Conservation (phyloP, 768 basidiomycete genomes). For the Macrolepiota albuminosa region DNA sequence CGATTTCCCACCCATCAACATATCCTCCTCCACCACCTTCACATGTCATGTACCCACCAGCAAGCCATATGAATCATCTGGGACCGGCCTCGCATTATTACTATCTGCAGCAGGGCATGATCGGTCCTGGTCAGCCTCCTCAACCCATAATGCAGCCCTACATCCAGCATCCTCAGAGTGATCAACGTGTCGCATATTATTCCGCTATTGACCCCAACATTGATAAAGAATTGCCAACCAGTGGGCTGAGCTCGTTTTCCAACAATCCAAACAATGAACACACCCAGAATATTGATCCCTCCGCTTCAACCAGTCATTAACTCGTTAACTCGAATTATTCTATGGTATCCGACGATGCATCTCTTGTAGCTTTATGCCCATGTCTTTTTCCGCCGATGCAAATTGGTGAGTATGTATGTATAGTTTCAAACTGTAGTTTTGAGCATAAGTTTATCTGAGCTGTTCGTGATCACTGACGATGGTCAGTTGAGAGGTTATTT, state of each 20-base stretch:
- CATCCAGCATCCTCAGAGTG: conserved; percentile 12
- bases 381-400: background rate
- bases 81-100: conserved; percentile 14
- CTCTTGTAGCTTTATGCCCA: conserved; percentile 9
- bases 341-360: background rate
- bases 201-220: conserved; percentile 35
- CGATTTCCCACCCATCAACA: conserved; percentile 18
- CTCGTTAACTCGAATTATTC: background rate
- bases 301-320: conserved; percentile 6
- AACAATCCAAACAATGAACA: conserved; percentile 1
- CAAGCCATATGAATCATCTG: conserved; percentile 11
- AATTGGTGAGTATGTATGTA: conserved; percentile 7
- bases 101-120: conserved; percentile 16
- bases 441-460: background rate
- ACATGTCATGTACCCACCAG: conserved; percentile 12
- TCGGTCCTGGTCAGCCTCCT: conserved; percentile 19
- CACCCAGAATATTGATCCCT: background rate
- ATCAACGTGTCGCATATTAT: conserved; percentile 24
- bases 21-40: conserved; percentile 16
- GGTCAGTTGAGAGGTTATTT: background rate
- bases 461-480: background rate
- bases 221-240: conserved; percentile 13
- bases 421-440: background rate
- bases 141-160: conserved; percentile 18
- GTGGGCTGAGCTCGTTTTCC: conserved; percentile 3